These are phyloP conservation scores for Perilla frutescens DNA, from an alignment of 257 asterid species.

Conservation along the genomic window DNA sequence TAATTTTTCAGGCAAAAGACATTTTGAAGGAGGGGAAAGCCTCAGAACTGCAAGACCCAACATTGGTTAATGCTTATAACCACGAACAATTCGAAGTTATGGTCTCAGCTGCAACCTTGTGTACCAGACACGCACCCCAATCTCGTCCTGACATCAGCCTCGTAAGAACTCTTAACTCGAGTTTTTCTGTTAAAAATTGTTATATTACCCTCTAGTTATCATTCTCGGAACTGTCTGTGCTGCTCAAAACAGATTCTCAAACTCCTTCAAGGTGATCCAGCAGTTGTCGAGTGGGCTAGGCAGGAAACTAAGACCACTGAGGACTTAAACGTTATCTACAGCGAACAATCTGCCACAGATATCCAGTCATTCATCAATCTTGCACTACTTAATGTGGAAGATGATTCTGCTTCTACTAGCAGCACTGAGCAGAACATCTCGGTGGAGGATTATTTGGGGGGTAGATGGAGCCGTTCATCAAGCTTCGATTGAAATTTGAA, in stretches of 20 bases:
- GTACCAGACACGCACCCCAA: conserved; percentile 69
- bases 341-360: conserved; percentile 53
- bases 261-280: conserved; percentile 75
- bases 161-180: conserved; percentile 47
- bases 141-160: conserved; percentile 69
- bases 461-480: conserved; percentile 83
- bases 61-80: conserved; percentile 52
- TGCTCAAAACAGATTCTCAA: conserved; percentile 63
- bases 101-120: conserved; percentile 78
- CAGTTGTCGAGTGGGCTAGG: conserved; percentile 60
- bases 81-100: conserved; percentile 66
- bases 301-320: conserved; percentile 52
- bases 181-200: not conserved
- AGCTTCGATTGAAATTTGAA: conserved; percentile 56
- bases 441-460: conserved; percentile 80
- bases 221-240: conserved; percentile 4
- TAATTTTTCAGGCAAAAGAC: conserved; percentile 69
- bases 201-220: not conserved
- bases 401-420: conserved; percentile 68
- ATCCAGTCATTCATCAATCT: conserved; percentile 82
- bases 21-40: conserved; percentile 59
- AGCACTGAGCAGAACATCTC: conserved; percentile 71
- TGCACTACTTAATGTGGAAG: conserved; percentile 75
- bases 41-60: conserved; percentile 66
- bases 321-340: conserved; percentile 45